phyloP scores from a whole-genome alignment of 169 alveolate genomes.

The Plasmodium inui region DNA sequence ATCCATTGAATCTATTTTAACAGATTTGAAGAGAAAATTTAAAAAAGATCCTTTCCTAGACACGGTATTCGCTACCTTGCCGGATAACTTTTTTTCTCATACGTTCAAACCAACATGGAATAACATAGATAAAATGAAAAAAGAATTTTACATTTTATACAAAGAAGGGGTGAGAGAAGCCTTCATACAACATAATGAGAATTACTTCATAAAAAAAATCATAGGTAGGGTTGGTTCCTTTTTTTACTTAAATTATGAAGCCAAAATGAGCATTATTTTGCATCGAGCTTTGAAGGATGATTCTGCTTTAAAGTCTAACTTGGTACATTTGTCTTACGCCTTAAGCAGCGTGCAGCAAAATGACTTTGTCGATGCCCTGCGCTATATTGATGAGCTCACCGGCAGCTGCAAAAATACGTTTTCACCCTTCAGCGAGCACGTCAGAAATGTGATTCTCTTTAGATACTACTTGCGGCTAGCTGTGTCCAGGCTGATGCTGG shows the following conservation, averaged over 20 bases:
- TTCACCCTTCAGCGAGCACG: conserved; percentile 40
- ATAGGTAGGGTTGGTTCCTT: conserved; percentile 11
- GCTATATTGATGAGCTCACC: conserved; percentile 42
- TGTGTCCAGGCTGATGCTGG: conserved; percentile 38
- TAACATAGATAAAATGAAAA: conserved; percentile 39
- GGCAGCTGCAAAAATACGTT: conserved; percentile 46
- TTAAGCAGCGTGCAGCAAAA: conserved; percentile 37
- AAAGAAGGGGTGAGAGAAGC: conserved; percentile 60
- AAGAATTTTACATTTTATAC: conserved; percentile 54
- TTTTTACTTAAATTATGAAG: conserved; percentile 33
- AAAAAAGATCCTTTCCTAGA: conserved; percentile 42
- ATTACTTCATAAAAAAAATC: conserved; percentile 17
- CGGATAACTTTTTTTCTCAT: conserved; percentile 41
- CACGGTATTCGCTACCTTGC: conserved; percentile 12
- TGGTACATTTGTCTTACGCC: conserved; percentile 57
- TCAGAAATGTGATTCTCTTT: conserved; percentile 34
- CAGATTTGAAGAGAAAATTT: conserved; percentile 18
- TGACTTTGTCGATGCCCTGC: conserved; percentile 45
- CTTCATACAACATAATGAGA: conserved; percentile 23
- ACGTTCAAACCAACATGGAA: conserved; percentile 31
- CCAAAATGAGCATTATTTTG: background rate
- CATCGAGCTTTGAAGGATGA: conserved; percentile 14
- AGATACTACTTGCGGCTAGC: conserved; percentile 34
- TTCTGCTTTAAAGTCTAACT: conserved; percentile 34
- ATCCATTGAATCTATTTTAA: conserved; percentile 38